These are phyloP conservation scores for Ramaria sp. DNA, from an alignment of 768 basidiomycete genomes.

Conservation along the genomic window DNA sequence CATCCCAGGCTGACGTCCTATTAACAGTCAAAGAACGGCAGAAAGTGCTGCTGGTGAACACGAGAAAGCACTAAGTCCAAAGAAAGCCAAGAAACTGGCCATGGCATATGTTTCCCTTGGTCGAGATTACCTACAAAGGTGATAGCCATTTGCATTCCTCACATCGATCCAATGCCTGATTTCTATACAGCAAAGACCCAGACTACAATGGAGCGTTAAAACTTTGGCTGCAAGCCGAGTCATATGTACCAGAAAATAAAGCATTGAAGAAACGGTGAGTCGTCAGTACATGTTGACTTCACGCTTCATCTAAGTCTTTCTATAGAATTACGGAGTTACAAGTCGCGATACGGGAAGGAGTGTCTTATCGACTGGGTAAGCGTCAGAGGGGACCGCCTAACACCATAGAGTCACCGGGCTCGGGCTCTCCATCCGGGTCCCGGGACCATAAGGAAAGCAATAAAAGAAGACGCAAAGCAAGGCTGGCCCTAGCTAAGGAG, in stretches of 20 bases:
- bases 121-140: constrained; percentile 75
- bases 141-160: not conserved
- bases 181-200: constrained; percentile 39
- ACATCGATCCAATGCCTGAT: constrained; percentile 35
- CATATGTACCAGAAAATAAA: constrained; percentile 77
- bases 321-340: constrained; percentile 29
- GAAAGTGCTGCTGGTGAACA: not conserved
- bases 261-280: constrained; percentile 85
- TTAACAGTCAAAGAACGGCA: not conserved
- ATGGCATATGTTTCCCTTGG: constrained; percentile 79
- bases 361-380: constrained; percentile 21
- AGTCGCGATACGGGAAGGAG: constrained; percentile 28
- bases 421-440: constrained; percentile 13
- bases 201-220: constrained; percentile 47
- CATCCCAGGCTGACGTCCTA: not conserved
- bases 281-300: constrained; percentile 32
- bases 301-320: not conserved
- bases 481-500: constrained; percentile 17
- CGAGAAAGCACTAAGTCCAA: constrained; percentile 44
- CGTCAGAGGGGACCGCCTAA: constrained; percentile 5
- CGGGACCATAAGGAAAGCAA: constrained; percentile 70
- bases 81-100: constrained; percentile 73
- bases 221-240: constrained; percentile 71
- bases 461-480: constrained; percentile 50
- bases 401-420: constrained; percentile 18